Evolutionary conservation across 345 rosid genomes (phyloP).

Genomic region (Eutrema yunnanense): DNA sequence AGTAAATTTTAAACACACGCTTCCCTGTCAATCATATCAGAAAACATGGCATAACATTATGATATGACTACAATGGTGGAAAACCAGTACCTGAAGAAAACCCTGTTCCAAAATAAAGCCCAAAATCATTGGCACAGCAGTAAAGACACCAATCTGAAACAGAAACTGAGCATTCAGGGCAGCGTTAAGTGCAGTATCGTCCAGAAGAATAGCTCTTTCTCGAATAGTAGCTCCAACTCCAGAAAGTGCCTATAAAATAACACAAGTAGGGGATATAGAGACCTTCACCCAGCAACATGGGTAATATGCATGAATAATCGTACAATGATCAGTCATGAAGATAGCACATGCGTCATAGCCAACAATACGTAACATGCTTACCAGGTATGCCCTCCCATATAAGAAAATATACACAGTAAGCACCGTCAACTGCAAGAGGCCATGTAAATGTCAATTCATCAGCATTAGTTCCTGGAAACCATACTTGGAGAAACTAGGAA

Average conservation of each 20-base stretch:
- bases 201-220: slow-evolving; percentile 45
- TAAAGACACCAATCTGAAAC: slow-evolving; percentile 87
- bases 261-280: not conserved
- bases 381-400: slow-evolving; percentile 91
- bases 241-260: slow-evolving; percentile 69
- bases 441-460: slow-evolving; percentile 22
- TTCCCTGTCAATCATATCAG: slow-evolving; percentile 4
- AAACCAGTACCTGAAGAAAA: slow-evolving; percentile 31
- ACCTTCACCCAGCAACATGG: slow-evolving; percentile 1
- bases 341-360: slow-evolving; percentile 3
- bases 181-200: slow-evolving; percentile 67
- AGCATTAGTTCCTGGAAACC: not conserved
- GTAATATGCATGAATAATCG: not conserved
- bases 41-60: not conserved
- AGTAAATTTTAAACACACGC: not conserved
- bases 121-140: slow-evolving; percentile 96
- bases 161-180: slow-evolving; percentile 96
- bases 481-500: slow-evolving; percentile 13
- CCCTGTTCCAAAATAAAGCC: slow-evolving; percentile 42
- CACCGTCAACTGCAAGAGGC: slow-evolving; percentile 76
- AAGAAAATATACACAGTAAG: slow-evolving; percentile 80
- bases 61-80: not conserved
- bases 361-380: slow-evolving; percentile 34
- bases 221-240: slow-evolving; percentile 77
- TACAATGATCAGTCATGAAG: not conserved